Evolutionary conservation across 1,139 yeast species (phyloP), one percentile per base, ranked within the genome.

Genomic region (Sugiyamaella castrensis): DNA sequence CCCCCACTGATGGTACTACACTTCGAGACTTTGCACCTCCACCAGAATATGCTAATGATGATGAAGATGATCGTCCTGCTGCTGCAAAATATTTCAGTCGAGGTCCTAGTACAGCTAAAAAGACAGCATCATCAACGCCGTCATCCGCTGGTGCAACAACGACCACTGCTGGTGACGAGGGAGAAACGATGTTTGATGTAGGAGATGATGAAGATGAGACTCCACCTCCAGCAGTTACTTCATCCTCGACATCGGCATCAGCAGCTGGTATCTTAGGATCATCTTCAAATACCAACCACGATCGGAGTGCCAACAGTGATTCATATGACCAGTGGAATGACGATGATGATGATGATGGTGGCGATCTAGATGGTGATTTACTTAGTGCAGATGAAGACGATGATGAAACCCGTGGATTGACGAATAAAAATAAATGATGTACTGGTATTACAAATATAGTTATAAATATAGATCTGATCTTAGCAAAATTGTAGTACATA

Each of bases 291-390:
- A 13, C 33, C 15, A 33, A 40, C 28, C 38, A 44, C 33, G 43
- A 44, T 39, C 12, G 34, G 26, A 36, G 30, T 12, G 27, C 35
- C 28, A 47, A 43, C 35, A 38, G 35, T 7, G 36, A 41, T 32
- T 48, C 51, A 9, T 55, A 57, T 31, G 58, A 57, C 33, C 53
- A 54, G 38, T 58, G 58, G 58, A 49, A 52, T 28, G 59, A 56
- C 11, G 56, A 54, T 30, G 62, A 57, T 32, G 57, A 59, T 16
- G 49, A 53, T 19, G 40, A 56, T 16, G 53, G 54, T 33, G 57
- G 37, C 11, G 54, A 48, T 33, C 38, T 41, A 31, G 36, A 41
- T 19, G 45, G 36, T 27, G 45, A 41, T 24, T 27, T 41, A 9
- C 38, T 41, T 6, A 41, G 39, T 34, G 46, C 35, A 16, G 46